Conservation (phyloP, 2,329 filamentous ascomycete species). For the Trichoderma guizhouense region DNA sequence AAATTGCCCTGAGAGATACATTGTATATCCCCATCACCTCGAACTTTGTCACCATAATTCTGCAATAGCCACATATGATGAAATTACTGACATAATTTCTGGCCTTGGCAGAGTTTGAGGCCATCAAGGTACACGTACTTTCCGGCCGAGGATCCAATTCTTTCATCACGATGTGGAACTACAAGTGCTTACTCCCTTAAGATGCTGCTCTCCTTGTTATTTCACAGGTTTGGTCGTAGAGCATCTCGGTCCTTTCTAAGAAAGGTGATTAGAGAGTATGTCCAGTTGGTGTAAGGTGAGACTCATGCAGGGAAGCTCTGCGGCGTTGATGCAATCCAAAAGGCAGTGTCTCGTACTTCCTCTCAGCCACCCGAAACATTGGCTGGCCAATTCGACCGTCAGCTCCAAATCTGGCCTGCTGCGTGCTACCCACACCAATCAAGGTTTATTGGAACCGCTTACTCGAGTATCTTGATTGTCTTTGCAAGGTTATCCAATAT, state of each 20-base stretch:
- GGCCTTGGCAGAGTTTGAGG: not conserved
- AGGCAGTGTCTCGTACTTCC: not conserved
- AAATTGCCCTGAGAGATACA: not conserved
- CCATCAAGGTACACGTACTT: not conserved
- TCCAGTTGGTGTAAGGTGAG: not conserved
- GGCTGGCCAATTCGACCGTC: not conserved
- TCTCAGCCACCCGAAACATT: not conserved
- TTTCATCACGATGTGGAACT: not conserved
- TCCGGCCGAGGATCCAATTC: not conserved
- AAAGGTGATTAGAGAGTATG: not conserved
- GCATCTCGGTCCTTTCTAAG: not conserved
- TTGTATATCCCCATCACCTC: not conserved
- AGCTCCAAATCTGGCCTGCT: not conserved
- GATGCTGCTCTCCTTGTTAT: not conserved
- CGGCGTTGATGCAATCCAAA: not conserved
- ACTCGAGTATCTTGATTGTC: not conserved
- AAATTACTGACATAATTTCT: not conserved
- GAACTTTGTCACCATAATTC: not conserved
- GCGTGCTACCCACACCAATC: not conserved
- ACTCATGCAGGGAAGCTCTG: not conserved
- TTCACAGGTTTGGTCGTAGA: not conserved
- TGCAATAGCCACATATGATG: not conserved
- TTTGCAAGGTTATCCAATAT: not conserved
- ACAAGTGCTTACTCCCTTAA: not conserved
- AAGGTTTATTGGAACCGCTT: not conserved